These are phyloP conservation scores for Mortierella sp. DNA, from an alignment of 371 early-diverging fungal genomes.

Conservation along the genomic window DNA sequence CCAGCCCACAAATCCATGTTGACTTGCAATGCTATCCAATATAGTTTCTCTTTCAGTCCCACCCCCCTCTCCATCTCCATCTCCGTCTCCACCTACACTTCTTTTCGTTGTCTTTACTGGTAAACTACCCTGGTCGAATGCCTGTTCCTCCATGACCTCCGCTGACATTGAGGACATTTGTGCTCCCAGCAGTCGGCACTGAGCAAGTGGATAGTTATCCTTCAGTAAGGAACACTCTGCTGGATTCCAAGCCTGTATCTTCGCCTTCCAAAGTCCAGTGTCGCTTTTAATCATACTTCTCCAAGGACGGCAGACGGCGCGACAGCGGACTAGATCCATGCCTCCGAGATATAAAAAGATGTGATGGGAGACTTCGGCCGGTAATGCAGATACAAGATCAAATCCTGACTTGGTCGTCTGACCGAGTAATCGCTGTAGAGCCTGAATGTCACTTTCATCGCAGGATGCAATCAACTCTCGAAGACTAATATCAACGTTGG, in stretches of 20 bases:
- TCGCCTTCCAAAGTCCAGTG: slow-evolving; percentile 27
- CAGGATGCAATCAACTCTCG: slow-evolving; percentile 32
- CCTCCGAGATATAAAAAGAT: slow-evolving; percentile 34
- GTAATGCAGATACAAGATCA: slow-evolving; percentile 38
- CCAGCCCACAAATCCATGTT: slow-evolving; percentile 35
- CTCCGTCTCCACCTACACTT: not conserved
- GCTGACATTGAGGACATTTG: not conserved
- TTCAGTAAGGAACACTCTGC: slow-evolving; percentile 30
- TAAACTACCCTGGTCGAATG: not conserved
- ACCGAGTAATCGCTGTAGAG: slow-evolving; percentile 26
- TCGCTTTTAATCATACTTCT: slow-evolving; percentile 22
- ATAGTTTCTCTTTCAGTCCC: not conserved
- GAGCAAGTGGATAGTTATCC: slow-evolving; percentile 7
- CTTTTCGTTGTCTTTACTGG: not conserved
- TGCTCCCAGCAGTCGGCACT: not conserved
- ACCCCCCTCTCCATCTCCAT: too few species aligned
- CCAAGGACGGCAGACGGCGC: slow-evolving; percentile 44
- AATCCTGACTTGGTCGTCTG: slow-evolving; percentile 34
- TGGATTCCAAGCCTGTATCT: slow-evolving; percentile 23
- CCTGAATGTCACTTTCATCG: slow-evolving; percentile 28
- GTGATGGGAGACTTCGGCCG: slow-evolving; percentile 23
- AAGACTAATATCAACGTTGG: slow-evolving; percentile 13
- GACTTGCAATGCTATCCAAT: slow-evolving; percentile 14
- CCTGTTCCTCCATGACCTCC: not conserved
- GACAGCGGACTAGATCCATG: slow-evolving; percentile 42